Base-by-base conservation (phyloP, 345 rosid genomes). In the Carallia pectinifolia region DNA sequence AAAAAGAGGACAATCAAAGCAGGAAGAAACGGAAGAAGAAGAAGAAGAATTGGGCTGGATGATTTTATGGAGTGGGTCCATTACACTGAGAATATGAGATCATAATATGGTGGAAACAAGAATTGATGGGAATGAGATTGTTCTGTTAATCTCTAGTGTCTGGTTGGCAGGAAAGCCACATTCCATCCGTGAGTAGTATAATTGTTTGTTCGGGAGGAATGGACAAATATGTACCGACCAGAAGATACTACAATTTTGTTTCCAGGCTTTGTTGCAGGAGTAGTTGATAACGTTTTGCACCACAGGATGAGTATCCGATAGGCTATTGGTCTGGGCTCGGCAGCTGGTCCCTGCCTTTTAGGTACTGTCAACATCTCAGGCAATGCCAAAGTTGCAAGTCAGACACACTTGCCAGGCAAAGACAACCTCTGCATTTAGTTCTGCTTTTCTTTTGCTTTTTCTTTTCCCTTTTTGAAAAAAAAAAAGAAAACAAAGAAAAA, bases 231-330 rank as follows among this genome's bases (percentile, higher is more conserved):
- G 18, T 53, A 58, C 44, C 33, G n/a, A 58, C n/a, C 59, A 48
- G 30, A 38, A 56, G 15, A 19, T 19, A 8, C 4, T 19, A 56
- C 34, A 1, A 9, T 56, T 56, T 2, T 27, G 29, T 9, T 27
- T 27, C 60, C 29, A 56, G 60, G 6, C 4, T 56, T 19, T 27
- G 12, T 27, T 27, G 29, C 6, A 27, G 31, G 38, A 27, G 31
- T 16, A 61, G 66, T n/a, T 33, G 72, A 62, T 18, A 53, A 55
- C 23, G 59, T 70, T 70, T 40, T 4, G 48, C 62, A 64, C 79
- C 79, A 71, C 77, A 68, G 1, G 54, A 68, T 58, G 72, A 70
- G 81, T 6, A 83, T 83, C 82, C 84, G 48, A 81, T 74, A 79
- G 80, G 78, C 74, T 71, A 56, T 1, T 68, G 17, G 17, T 12